Base-by-base conservation (phyloP, 1,139 yeast genomes). In the Eremothecium cymbalariae region DNA sequence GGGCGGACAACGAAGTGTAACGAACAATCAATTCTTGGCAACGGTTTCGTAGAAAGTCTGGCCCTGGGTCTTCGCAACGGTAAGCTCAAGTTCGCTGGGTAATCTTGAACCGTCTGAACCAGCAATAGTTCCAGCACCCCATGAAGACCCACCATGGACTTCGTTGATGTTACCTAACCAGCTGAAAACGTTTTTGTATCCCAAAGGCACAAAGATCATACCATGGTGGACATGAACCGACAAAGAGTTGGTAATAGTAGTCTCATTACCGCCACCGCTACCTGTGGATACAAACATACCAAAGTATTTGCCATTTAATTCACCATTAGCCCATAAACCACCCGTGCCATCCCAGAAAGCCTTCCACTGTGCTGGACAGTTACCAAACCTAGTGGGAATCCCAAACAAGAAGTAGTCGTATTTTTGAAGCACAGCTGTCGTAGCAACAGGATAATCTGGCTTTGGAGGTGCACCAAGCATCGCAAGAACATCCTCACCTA, bases 51-150 rank as follows among this genome's bases (percentile, higher is more conserved):
- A 67, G 62, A 76, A 76, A 40, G 65, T 57, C 44, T 64, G 60
- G 61, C 84, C 85, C 62, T 77, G 85, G 42, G 58, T 63, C 39
- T 52, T 53, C 34, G 78, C 88, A 47, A 82, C 52, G 47, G 72
- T 70, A 54, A 72, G 63, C 65, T 83, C 94, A 43, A 79, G 64
- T 36, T 66, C 72, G 41, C 73, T 51, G 39, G 90, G 83, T 55
- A 67, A 68, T 70, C 94, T 76, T 13, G 85, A 75, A 48, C 94
- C 94, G 51, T 80, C 90, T 39, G 70, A 68, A 48, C 77, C 88
- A 24, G 94, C 88, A 50, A 70, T 69, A 39, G 85, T 65, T 53
- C 94, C 94, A 33, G 94, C 85, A 63, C 94, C 94, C 86, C 90
- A 83, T 39, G 94, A 74, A 37, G 90, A 77, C 46, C 81, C 81